These are phyloP conservation scores for Dactylellina drechsleri DNA, from an alignment of 2,329 filamentous ascomycete genomes.

Conservation along the genomic window DNA sequence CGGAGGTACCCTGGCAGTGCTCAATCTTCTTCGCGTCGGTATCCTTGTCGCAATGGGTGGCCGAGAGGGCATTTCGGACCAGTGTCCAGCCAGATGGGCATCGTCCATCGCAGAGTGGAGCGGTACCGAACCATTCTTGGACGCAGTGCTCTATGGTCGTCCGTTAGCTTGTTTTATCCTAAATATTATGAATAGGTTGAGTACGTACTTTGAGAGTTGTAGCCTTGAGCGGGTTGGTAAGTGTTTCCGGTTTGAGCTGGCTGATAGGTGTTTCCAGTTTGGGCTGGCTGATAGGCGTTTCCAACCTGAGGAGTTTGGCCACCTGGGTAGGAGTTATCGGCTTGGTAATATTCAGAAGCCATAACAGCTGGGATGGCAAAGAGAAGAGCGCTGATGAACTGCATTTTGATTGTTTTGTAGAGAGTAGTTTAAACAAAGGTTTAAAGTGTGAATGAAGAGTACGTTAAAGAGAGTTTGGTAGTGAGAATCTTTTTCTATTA, in stretches of 20 bases:
- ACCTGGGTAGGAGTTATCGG: slow-evolving; percentile 1
- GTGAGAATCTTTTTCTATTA: background rate
- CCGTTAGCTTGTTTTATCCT: slow-evolving; percentile 21
- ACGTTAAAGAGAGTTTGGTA: background rate
- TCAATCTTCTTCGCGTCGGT: slow-evolving; percentile 23
- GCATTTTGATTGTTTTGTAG: slow-evolving; percentile 27
- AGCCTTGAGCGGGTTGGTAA: background rate
- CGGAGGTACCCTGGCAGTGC: slow-evolving; percentile 26
- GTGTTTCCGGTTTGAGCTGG: background rate
- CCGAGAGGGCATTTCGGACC: slow-evolving; percentile 12
- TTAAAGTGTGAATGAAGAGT: background rate
- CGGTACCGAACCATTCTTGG: slow-evolving; percentile 53
- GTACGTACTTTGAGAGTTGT: background rate
- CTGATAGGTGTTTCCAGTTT: background rate
- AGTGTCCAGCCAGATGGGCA: slow-evolving; percentile 46
- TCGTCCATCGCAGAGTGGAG: slow-evolving; percentile 40
- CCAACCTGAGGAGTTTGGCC: background rate
- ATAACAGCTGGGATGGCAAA: slow-evolving; percentile 26
- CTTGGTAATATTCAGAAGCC: slow-evolving; percentile 6
- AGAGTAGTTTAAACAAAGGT: background rate
- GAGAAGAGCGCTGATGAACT: slow-evolving; percentile 28
- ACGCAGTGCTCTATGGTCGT: slow-evolving; percentile 38
- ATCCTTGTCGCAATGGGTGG: slow-evolving; percentile 27
- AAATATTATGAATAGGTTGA: background rate
- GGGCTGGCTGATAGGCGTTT: background rate